phyloP scores from a whole-genome alignment of 2,329 filamentous ascomycete species.

The Chaetomiaceae sp. region DNA sequence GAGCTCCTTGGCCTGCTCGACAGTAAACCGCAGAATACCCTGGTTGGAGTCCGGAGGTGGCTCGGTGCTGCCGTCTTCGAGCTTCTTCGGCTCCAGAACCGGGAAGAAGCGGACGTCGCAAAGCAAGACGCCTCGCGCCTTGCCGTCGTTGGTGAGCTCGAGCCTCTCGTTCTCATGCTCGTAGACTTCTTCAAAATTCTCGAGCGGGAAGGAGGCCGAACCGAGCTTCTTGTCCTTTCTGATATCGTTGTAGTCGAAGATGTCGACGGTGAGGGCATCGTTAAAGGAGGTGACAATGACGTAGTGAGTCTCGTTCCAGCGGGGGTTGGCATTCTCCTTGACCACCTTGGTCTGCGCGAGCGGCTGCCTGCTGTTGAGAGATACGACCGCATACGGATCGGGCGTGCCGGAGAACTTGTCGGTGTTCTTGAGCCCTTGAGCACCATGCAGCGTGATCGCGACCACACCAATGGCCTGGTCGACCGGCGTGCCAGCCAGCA shows the following conservation, averaged over 20 bases:
- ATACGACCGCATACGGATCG: conserved; percentile 84
- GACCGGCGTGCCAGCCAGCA: conserved; percentile 88
- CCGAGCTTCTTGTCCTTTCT: conserved; percentile 96
- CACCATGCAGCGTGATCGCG: conserved; percentile 85
- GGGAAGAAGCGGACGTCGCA: conserved; percentile 94
- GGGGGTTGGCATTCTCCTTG: conserved; percentile 76
- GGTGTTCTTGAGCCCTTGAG: conserved; percentile 87
- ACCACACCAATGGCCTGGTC: conserved; percentile 95
- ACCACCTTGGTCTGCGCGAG: conserved; percentile 87
- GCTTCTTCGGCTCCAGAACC: conserved; percentile 67
- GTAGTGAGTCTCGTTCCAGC: conserved; percentile 96
- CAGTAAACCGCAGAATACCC: conserved; percentile 86
- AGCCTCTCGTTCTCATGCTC: conserved; percentile 81
- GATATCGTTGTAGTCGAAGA: conserved; percentile 93
- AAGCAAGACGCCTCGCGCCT: conserved; percentile 72
- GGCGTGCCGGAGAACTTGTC: conserved; percentile 90
- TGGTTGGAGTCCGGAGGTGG: conserved; percentile 86
- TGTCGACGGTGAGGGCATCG: conserved; percentile 76
- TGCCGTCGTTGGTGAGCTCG: conserved; percentile 79
- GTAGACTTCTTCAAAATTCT: conserved; percentile 70
- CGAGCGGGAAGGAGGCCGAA: conserved; percentile 76
- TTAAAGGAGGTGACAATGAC: conserved; percentile 89
- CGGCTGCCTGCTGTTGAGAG: conserved; percentile 75
- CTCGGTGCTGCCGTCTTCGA: conserved; percentile 71
- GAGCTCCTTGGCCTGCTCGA: conserved; percentile 95